Evolutionary conservation across 768 basidiomycete species (phyloP), one percentile per base, ranked within the genome.

Genomic region (Tephrocybe sp.): DNA sequence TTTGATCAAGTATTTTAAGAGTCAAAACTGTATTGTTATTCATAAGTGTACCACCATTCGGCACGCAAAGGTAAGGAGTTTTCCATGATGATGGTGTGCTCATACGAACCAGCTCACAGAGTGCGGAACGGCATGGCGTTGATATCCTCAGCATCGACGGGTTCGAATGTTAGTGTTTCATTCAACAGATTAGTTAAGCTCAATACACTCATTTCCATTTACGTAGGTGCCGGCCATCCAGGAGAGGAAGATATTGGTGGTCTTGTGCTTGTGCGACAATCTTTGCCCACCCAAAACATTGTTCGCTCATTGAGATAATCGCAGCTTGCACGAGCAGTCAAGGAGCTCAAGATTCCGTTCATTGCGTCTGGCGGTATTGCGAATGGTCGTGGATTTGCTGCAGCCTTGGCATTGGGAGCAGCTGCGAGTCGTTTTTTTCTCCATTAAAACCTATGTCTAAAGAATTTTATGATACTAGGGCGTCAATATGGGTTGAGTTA

Each of bases 171-270:
- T 53, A 21, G 32, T 32, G 24, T 24, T 34, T 45, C 23, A 21
- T 14, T 20, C 25, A 24, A n/a, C n/a, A n/a, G n/a, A n/a, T n/a
- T n/a, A n/a, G n/a, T n/a, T n/a, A n/a, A n/a, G n/a, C n/a, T n/a
- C n/a, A n/a, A n/a, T n/a, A n/a, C n/a, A n/a, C n/a, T n/a, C n/a
- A n/a, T n/a, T n/a, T n/a, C n/a, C n/a, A n/a, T n/a, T n/a, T n/a
- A n/a, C n/a, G n/a, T n/a, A 93, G 90, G 91, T 63, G 94, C 93
- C 25, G 94, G 94, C 21, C 92, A 94, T 67, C 93, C 93, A 15
- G 95, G 95, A 55, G 95, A 97, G 63, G 90, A 96, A 37, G 95
- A 97, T 63, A 88, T 97, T 20, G 90, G 90, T 3, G 90, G 88
- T 3, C 62, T 96, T 20, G 88, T 97, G 3, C 69, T 97, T 71